phyloP scores from a whole-genome alignment of 495 filamentous ascomycete species.

The Penicillium longicatenatum region DNA sequence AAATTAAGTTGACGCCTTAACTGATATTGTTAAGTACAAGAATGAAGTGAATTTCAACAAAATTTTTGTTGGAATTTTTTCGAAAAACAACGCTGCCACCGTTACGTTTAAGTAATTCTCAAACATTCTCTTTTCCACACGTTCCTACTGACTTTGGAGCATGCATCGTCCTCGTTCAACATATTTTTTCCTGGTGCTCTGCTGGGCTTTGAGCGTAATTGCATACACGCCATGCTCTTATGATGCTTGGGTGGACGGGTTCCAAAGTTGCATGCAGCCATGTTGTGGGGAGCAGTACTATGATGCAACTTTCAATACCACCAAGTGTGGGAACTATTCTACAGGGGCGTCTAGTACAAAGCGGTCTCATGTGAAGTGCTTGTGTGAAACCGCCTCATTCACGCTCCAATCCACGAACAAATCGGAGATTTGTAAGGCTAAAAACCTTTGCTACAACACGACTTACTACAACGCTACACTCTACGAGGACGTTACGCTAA shows the following conservation, averaged over 20 bases:
- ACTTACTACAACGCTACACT: not conserved
- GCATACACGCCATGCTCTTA: not conserved
- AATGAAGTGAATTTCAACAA: not conserved
- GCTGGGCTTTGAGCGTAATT: not conserved
- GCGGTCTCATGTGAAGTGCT: not conserved
- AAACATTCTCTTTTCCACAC: not conserved
- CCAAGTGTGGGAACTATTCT: constrained; percentile 1
- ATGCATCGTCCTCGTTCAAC: not conserved
- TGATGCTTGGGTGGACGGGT: constrained; percentile 1
- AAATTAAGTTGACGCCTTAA: not conserved
- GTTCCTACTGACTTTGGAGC: not conserved
- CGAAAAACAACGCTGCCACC: not conserved
- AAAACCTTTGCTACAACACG: not conserved
- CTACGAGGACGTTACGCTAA: not conserved
- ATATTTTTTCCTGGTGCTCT: not conserved
- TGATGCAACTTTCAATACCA: not conserved
- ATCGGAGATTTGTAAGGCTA: not conserved
- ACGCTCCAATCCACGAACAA: not conserved
- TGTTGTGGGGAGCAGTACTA: not conserved
- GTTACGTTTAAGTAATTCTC: not conserved
- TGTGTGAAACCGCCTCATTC: not conserved
- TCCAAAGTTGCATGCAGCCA: constrained; percentile 1
- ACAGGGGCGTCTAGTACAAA: constrained; percentile 1
- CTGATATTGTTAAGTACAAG: not conserved
- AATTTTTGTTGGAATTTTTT: not conserved